phyloP scores from a whole-genome alignment of 805 yeast species.

The Candida ascalaphidarum region DNA sequence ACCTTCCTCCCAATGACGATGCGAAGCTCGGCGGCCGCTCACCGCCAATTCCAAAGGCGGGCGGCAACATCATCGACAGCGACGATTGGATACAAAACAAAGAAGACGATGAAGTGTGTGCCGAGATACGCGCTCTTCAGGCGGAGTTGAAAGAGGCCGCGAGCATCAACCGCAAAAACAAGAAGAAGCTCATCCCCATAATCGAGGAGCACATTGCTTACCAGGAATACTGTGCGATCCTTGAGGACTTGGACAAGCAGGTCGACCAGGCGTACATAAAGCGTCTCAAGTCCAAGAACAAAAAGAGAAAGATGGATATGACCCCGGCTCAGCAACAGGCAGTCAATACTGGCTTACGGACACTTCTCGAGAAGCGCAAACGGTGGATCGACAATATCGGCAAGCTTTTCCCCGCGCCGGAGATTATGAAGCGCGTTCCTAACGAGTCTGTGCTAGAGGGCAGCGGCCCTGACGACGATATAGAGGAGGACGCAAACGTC shows the following conservation, averaged over 20 bases:
- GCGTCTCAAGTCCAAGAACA: slow-evolving; percentile 67
- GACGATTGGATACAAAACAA: slow-evolving; percentile 70
- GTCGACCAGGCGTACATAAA: slow-evolving; percentile 90
- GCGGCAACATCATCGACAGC: slow-evolving; percentile 31
- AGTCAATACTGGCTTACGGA: slow-evolving; percentile 68
- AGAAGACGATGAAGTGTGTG: slow-evolving; percentile 92
- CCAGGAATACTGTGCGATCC: slow-evolving; percentile 84
- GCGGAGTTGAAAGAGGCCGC: slow-evolving; percentile 54
- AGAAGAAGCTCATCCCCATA: slow-evolving; percentile 56
- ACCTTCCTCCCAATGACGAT: slow-evolving; percentile 21
- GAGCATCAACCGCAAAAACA: slow-evolving; percentile 57
- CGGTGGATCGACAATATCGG: slow-evolving; percentile 92
- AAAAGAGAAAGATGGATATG: slow-evolving; percentile 46
- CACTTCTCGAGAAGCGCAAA: slow-evolving; percentile 73
- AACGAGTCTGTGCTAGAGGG: slow-evolving; percentile 45
- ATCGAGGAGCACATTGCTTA: slow-evolving; percentile 88
- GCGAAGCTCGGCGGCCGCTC: slow-evolving; percentile 7
- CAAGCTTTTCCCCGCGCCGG: slow-evolving; percentile 61
- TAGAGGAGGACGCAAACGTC: slow-evolving; percentile 14
- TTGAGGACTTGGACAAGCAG: slow-evolving; percentile 93
- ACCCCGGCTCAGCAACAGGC: slow-evolving; percentile 50
- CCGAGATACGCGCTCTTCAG: slow-evolving; percentile 72
- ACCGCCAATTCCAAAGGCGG: slow-evolving; percentile 8
- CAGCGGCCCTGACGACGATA: slow-evolving; percentile 23
- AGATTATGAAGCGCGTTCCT: slow-evolving; percentile 74